Evolutionary conservation across 805 yeast species (phyloP), one percentile per base, ranked within the genome.

Genomic region (Candida verbasci): DNA sequence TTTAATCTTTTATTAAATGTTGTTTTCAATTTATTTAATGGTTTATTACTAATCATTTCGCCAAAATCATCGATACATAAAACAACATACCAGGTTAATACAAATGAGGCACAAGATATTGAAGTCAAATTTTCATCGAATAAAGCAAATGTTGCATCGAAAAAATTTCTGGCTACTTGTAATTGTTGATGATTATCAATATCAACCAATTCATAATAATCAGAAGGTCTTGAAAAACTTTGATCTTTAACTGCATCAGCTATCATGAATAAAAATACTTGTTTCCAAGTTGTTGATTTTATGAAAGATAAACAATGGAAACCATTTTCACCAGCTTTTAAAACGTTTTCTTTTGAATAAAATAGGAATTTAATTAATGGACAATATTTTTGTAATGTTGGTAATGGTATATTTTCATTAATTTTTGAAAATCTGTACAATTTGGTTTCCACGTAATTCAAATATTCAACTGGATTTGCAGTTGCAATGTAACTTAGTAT

Each of bases 1-100:
- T 55, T 60, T 16, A 61, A 45, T 28, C 71, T 46, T 42, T 58
- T 66, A 41, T 65, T 65, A 48, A 63, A 61, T 4, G 58, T 53
- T 21, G 55, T 42, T 35, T 53, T 60, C 17, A 59, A 44, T 36
- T 56, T 61, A 38, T 55, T 53, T 6, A 40, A 29, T 16, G 65
- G 60, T 28, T 51, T 52, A 29, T 38, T 52, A 1, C 44, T 27
- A 17, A 50, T 54, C n/a, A 55, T 44, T 37, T 63, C 68, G 10
- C 41, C 43, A 38, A 62, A 64, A 36, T 65, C 71, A 14, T 59
- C 52, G 3, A 64, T 49, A 31, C 66, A 62, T 15, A 62, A 36
- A 21, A 59, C 35, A 3, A 60, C 49, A 18, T 58, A 43, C 69
- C 69, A 64, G 9, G 61, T 53, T 31, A 51, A 56, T 6, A 55